Evolutionary conservation across 495 filamentous ascomycete genomes (phyloP), one percentile per base, ranked within the genome.

Genomic region (Penicillium canariense): DNA sequence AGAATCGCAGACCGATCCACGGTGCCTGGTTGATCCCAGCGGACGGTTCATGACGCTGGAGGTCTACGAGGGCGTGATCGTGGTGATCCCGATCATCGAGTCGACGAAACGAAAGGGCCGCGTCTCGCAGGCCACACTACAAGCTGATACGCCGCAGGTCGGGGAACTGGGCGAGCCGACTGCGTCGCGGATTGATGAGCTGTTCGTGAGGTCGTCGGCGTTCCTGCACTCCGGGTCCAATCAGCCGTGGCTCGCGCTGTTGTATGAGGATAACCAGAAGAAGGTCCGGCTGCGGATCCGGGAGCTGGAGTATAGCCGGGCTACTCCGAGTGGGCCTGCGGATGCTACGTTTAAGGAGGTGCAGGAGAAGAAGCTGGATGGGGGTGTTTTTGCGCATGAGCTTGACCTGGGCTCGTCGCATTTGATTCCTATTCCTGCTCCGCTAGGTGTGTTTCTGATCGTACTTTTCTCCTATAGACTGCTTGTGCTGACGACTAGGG

Each of bases 1-100:
- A 26, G 87, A 94, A 60, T 84, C 86, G 3, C 84, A 89, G 66
- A 87, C 84, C 50, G 84, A 84, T 43, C 85, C 90, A 67, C 77
- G 85, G 50, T 91, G 89, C 63, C 72, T 89, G 38, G 83, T 96
- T 5, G 94, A 97, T 68, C 94, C 94, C 0, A 86, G 79, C 0
- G 86, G 88, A 6, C 76, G 81, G 28, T 91, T 88, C 65, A 83
- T 99, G 81, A 89, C 85, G 9, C 72, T 97, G 56, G 86, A 96
- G 58, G 73, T 96, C 5, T 96, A 90, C 72, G 90, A 97, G 68
- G 94, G 94, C 2, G 81, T 96, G 22, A 76, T 97, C 28, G 90
- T 86, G 9, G 80, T 90, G 1, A 68, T 91, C 43, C 86, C 87
- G 3, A 81, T 96, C 23, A 66, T 87, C 2, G 83, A 84, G 51